Evolutionary conservation across 139 green algal species (phyloP).

Genomic region (Eudorina sp.): DNA sequence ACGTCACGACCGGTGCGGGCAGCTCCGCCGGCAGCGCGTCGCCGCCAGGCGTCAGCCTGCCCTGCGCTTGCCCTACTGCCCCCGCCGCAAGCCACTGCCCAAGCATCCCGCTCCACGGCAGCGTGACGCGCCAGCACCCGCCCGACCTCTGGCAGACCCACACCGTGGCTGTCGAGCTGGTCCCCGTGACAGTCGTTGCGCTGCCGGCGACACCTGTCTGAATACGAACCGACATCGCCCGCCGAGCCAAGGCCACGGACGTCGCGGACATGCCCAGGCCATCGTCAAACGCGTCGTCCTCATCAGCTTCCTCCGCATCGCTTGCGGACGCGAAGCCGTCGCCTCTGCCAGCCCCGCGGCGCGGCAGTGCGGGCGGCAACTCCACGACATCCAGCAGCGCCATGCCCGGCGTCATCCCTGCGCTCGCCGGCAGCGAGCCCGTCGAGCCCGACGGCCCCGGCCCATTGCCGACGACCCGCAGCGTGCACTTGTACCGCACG

Average conservation of each 20-base stretch:
- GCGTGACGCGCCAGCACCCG: slow-evolving; percentile 18
- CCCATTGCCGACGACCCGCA: background rate
- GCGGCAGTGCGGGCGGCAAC: background rate
- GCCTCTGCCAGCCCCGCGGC: background rate
- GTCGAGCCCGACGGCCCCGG: background rate
- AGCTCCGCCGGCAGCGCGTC: slow-evolving; percentile 13
- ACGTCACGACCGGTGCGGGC: slow-evolving; percentile 30
- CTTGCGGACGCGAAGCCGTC: background rate
- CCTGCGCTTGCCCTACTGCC: background rate
- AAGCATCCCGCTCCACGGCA: slow-evolving; percentile 39
- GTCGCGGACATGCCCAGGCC: background rate
- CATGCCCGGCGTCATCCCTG: slow-evolving; percentile 12
- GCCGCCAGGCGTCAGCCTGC: background rate
- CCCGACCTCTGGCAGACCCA: background rate
- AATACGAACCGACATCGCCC: background rate
- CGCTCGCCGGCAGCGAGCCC: background rate
- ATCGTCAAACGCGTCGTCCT: background rate
- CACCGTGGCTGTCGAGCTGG: background rate
- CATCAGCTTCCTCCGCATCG: background rate
- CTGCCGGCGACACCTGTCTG: background rate
- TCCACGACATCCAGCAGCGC: slow-evolving; percentile 41
- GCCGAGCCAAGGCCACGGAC: background rate
- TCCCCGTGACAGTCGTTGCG: background rate
- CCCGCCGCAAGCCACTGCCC: slow-evolving; percentile 4
- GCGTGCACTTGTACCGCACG: slow-evolving; percentile 35